Evolutionary conservation across 1,284 basidiomycete genomes (phyloP), one percentile per base, ranked within the genome.

Genomic region (Somion occarium): DNA sequence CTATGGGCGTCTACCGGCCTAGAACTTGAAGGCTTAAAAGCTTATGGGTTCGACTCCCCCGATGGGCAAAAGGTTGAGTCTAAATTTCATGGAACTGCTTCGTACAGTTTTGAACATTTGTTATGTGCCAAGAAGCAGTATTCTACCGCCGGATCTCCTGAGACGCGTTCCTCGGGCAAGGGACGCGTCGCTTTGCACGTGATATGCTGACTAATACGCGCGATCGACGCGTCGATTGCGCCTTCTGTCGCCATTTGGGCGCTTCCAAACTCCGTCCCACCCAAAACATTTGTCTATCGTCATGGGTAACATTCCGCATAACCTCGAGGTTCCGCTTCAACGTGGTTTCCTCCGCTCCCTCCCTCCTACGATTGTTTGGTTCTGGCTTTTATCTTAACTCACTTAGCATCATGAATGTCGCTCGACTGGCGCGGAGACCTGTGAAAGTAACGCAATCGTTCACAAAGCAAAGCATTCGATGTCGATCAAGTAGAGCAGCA

Each of bases 401-500:
- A 34, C 39, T 18, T 2, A 37, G 26, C n/a, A 43, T 27, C 37
- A 64, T 64, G 61, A 61, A 59, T 50, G 38, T 53, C 18, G 51
- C 55, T 19, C 57, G 56, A 42, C 25, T 55, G 2, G 50, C 51
- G 27, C 38, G 55, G 7, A 60, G 53, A 34, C 53, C 54, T 44
- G 49, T 61, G 51, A 61, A 57, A 53, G 46, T 45, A 49, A 57
- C 44, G 12, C 54, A 12, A 23, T 53, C 23, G 25, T 44, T 46
- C 30, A 46, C 38, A 39, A 44, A 13, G 5, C 54, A 53, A 26
- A 55, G 37, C 44, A 51, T 50, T 26, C 56, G 60, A 38, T 46
- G 58, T 18, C 56, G 55, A 15, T 56, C 62, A 0, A 51, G 53
- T n/a, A 61, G 59, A 3, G 55, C 65, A 26, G 61, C 63, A 11